A percentile compares a stretch with the other conserved stretches of the same genome.
Evolutionary conservation across 2,329 filamentous ascomycete species (phyloP).

Genomic region (Cladorrhinum sp.): DNA sequence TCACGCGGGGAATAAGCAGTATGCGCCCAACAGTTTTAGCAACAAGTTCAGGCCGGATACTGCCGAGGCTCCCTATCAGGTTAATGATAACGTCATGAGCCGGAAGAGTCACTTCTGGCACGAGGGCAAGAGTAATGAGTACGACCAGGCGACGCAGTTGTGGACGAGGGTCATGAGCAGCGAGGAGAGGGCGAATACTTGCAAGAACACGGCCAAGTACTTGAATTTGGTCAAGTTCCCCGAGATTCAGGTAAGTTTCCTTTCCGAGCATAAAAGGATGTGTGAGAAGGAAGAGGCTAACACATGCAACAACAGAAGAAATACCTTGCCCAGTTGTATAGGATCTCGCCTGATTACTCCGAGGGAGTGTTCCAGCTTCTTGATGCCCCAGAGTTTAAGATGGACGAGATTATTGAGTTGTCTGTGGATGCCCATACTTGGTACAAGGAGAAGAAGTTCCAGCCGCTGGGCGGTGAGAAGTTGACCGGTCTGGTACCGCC

Average conservation of each 20-base stretch:
- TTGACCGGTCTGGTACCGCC: slow-evolving; percentile 4
- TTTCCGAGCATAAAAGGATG: not conserved
- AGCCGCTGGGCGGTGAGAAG: slow-evolving; percentile 15
- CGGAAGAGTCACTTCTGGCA: slow-evolving; percentile 54
- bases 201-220: slow-evolving; percentile 47
- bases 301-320: slow-evolving; percentile 32
- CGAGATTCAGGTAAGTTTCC: slow-evolving; percentile 37
- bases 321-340: slow-evolving; percentile 51
- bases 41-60: slow-evolving; percentile 50
- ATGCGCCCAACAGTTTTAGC: slow-evolving; percentile 49
- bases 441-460: slow-evolving; percentile 17
- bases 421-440: slow-evolving; percentile 13
- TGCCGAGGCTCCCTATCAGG: slow-evolving; percentile 48
- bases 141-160: slow-evolving; percentile 48
- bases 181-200: slow-evolving; percentile 42
- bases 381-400: slow-evolving; percentile 42
- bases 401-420: slow-evolving; percentile 39
- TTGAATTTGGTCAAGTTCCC: slow-evolving; percentile 42
- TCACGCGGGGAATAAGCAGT: slow-evolving; percentile 46
- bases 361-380: slow-evolving; percentile 45
- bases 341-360: slow-evolving; percentile 46
- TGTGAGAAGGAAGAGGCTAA: not conserved
- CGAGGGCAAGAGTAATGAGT: slow-evolving; percentile 51
- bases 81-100: slow-evolving; percentile 47
- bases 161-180: slow-evolving; percentile 48